Evolutionary conservation across 2,329 filamentous ascomycete species (phyloP).

Genomic region (Diplodia seriata): DNA sequence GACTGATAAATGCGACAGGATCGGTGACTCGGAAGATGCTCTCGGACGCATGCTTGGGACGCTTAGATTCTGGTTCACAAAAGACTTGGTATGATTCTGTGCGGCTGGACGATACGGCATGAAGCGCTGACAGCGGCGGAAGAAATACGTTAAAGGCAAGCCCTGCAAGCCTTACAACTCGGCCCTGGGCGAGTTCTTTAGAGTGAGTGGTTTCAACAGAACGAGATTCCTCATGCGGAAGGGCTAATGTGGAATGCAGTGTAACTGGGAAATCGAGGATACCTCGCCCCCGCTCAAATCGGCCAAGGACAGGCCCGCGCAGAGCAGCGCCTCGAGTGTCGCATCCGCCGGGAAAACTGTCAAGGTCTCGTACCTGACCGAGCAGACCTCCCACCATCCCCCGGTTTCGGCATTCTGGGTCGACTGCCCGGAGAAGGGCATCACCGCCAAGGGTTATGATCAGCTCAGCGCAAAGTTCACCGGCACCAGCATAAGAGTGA

Average conservation of each 20-base stretch:
- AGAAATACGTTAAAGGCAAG: slow-evolving; percentile 98
- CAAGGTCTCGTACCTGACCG: slow-evolving; percentile 90
- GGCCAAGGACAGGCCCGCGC: slow-evolving; percentile 51
- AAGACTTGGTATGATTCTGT: slow-evolving; percentile 71
- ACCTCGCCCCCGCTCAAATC: slow-evolving; percentile 66
- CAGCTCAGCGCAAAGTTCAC: slow-evolving; percentile 98
- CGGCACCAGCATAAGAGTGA: slow-evolving; percentile 89
- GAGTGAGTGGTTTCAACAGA: slow-evolving; percentile 61
- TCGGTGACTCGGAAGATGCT: slow-evolving; percentile 88
- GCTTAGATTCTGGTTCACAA: slow-evolving; percentile 97
- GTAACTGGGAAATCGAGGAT: slow-evolving; percentile 93
- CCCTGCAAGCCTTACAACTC: slow-evolving; percentile 99
- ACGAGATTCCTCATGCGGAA: not conserved
- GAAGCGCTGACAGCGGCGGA: slow-evolving; percentile 36
- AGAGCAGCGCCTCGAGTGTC: slow-evolving; percentile 47
- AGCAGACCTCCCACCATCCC: slow-evolving; percentile 97
- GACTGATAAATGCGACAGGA: slow-evolving; percentile 58
- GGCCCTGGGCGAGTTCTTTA: slow-evolving; percentile 94
- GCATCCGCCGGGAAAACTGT: slow-evolving; percentile 59
- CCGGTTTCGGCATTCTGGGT: slow-evolving; percentile 96
- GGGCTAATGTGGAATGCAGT: slow-evolving; percentile 59
- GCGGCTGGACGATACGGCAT: not conserved
- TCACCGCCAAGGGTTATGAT: slow-evolving; percentile 88
- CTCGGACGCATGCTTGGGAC: slow-evolving; percentile 95
- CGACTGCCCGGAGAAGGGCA: slow-evolving; percentile 87